Base-by-base conservation (phyloP, 768 basidiomycete species). In the Daedaleopsis nitida region DNA sequence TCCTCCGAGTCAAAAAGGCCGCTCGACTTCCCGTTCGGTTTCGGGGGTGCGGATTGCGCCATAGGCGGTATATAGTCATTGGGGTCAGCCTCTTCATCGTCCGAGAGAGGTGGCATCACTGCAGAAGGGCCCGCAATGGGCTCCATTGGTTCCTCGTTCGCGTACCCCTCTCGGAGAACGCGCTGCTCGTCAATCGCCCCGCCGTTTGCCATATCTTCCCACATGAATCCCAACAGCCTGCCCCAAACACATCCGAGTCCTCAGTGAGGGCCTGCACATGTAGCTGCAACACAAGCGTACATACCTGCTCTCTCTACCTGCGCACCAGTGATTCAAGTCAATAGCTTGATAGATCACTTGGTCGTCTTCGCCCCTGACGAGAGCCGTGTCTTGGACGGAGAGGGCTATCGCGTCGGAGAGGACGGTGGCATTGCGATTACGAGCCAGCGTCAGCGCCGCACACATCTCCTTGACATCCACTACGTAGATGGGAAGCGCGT, bases 241-340 rank as follows among this genome's bases (percentile, higher is more conserved):
- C 14, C 19, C 14, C 51, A 13, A n/a, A 23, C 5, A n/a, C 34
- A 32, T 7, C 27, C 27, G 27, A 32, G 27, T 32, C 12, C 9
- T 55, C 44, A 58, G 16, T 49, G 13, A 21, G 23, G 27, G 32
- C 23, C 3, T 43, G 42, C 11, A 17, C 39, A 42, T 2, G 19
- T 47, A 19, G 7, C 11, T n/a, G 1, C 10, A 47, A 19, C 9
- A 10, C 12, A 6, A 32, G 7, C 5, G 3, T 4, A 44, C 65
- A 12, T 43, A 68, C 70, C 67, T 65, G 66, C 69, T 70, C 55
- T 72, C 70, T 47, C 58, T 69, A 6, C 70, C 70, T 16, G 69
- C 70, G 43, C 69, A 72, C 66, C 65, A 68, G 19, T 53, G 58
- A 7, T 49, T 50, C 2, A 45, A 45, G n/a, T 55, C 58, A 27